Percentiles rank a stretch among this genome's conserved stretches.
phyloP scores from a whole-genome alignment of 73 alveolate genomes.

The Loxodes magnus region DNA sequence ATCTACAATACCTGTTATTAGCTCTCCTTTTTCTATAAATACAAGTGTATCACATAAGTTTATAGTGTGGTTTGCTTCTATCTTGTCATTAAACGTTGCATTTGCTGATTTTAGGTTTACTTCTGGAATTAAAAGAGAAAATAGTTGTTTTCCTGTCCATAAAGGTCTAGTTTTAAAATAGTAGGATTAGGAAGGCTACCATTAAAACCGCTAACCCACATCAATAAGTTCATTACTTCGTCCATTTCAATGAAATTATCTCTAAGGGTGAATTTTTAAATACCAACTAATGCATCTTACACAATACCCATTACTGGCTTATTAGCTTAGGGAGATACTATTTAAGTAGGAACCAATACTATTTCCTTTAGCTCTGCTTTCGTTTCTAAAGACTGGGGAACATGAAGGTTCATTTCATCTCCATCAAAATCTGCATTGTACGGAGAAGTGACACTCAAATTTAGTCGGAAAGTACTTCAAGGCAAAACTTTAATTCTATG shows the following conservation, averaged over 20 bases:
- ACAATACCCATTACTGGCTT: slow-evolving; percentile 99
- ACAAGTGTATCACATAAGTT: slow-evolving; percentile 58
- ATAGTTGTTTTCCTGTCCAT: slow-evolving; percentile 96
- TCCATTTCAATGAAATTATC: slow-evolving; percentile 86
- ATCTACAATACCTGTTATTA: slow-evolving; percentile 83
- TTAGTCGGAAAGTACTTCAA: slow-evolving; percentile 96
- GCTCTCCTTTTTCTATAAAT: slow-evolving; percentile 85
- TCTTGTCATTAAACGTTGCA: no score
- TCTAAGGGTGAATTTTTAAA: slow-evolving; percentile 81
- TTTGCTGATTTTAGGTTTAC: no score
- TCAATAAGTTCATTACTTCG: slow-evolving; percentile 85
- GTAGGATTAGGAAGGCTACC: slow-evolving; percentile 98
- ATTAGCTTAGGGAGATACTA: slow-evolving; percentile 95
- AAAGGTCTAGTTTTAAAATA: slow-evolving; percentile 90
- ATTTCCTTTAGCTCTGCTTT: slow-evolving; percentile 90
- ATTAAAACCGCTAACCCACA: slow-evolving; percentile 93
- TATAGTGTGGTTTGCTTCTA: no score
- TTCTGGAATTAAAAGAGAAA: slow-evolving; percentile 91
- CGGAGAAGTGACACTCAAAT: slow-evolving; percentile 99
- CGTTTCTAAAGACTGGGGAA: slow-evolving; percentile 95
- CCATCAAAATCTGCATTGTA: slow-evolving; percentile 99
- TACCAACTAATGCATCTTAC: slow-evolving; percentile 94
- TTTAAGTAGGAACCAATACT: slow-evolving; percentile 93
- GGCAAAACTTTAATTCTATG: slow-evolving; percentile 98
- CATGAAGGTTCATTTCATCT: slow-evolving; percentile 99